Percentiles rank a stretch among this genome's conserved stretches.
Conservation (phyloP, 768 basidiomycete genomes). For the Leccinum variicolor region DNA sequence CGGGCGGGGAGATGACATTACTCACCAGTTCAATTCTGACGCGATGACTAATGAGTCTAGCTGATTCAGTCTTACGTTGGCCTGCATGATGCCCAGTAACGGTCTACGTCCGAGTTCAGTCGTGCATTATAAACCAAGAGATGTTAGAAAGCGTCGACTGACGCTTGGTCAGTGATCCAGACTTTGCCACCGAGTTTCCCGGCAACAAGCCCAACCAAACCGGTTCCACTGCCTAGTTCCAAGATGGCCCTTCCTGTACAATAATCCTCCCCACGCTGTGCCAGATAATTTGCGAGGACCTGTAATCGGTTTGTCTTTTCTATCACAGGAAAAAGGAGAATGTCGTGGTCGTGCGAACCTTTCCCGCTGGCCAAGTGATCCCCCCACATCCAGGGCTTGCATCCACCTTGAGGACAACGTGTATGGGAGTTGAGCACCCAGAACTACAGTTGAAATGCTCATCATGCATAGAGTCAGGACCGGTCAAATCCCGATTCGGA, state of each 20-base stretch:
- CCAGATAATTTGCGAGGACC: conserved; percentile 78
- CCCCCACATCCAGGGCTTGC: conserved; percentile 89
- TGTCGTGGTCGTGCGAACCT: conserved; percentile 46
- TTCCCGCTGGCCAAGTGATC: conserved; percentile 88
- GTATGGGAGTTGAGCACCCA: conserved; percentile 7
- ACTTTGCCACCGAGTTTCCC: conserved; percentile 65
- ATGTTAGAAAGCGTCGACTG: conserved; percentile 35
- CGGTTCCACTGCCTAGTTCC: conserved; percentile 90
- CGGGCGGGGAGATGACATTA: conserved; percentile 8
- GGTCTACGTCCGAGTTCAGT: conserved; percentile 44
- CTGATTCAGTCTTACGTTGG: conserved; percentile 68
- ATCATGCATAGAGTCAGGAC: no score
- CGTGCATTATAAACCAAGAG: conserved; percentile 1
- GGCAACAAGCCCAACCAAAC: conserved; percentile 85
- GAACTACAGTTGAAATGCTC: no score
- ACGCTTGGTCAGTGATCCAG: conserved; percentile 91
- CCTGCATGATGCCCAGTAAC: conserved; percentile 72
- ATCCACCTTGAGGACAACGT: conserved; percentile 59
- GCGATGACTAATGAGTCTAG: conserved; percentile 51
- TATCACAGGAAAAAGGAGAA: background rate
- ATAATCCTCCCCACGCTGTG: conserved; percentile 46
- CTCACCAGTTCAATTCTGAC: conserved; percentile 81
- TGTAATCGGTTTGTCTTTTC: conserved; percentile 26
- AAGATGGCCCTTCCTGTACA: conserved; percentile 59
- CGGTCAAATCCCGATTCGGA: no score